A percentile compares a stretch with the other conserved stretches of the same genome.
Evolutionary conservation across 1,284 basidiomycete species (phyloP).

Genomic region (Amylostereum areolatum): DNA sequence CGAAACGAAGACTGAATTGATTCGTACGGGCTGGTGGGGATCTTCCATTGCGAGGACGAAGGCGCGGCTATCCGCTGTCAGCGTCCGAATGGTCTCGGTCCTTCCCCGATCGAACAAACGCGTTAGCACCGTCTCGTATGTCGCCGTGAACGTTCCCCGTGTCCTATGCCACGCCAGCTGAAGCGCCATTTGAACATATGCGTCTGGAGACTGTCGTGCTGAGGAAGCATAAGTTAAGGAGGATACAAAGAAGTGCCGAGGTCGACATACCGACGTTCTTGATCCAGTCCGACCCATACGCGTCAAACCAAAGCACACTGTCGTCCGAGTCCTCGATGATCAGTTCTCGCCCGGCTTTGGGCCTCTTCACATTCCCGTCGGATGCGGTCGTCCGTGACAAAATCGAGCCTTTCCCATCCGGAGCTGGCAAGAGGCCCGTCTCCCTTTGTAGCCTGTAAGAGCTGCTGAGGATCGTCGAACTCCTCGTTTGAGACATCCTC

Average conservation of each 20-base stretch:
- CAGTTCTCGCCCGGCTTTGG: slow-evolving; percentile 45
- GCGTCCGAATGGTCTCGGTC: slow-evolving; percentile 87
- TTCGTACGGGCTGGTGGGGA: slow-evolving; percentile 39
- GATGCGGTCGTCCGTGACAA: slow-evolving; percentile 66
- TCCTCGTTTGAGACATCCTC: slow-evolving; percentile 49
- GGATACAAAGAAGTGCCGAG: not conserved
- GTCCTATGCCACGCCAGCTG: slow-evolving; percentile 90
- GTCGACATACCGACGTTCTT: slow-evolving; percentile 60
- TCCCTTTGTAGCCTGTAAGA: not conserved
- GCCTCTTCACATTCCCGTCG: slow-evolving; percentile 56
- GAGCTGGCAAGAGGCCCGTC: slow-evolving; percentile 5
- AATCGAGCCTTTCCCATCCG: slow-evolving; percentile 70
- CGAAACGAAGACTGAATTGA: no score
- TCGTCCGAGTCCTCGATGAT: slow-evolving; percentile 82
- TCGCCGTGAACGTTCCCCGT: slow-evolving; percentile 77
- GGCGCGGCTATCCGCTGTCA: slow-evolving; percentile 70
- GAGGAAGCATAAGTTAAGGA: not conserved
- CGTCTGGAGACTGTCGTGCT: slow-evolving; percentile 83
- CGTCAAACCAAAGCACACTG: slow-evolving; percentile 79
- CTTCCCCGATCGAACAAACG: slow-evolving; percentile 88
- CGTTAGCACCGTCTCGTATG: slow-evolving; percentile 94
- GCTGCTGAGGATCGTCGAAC: slow-evolving; percentile 16
- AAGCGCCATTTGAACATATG: slow-evolving; percentile 89
- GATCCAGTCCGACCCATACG: slow-evolving; percentile 91
- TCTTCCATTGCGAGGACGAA: slow-evolving; percentile 80